Conservation (phyloP, 495 filamentous ascomycete genomes). For the Trichocladium uniseriatum region DNA sequence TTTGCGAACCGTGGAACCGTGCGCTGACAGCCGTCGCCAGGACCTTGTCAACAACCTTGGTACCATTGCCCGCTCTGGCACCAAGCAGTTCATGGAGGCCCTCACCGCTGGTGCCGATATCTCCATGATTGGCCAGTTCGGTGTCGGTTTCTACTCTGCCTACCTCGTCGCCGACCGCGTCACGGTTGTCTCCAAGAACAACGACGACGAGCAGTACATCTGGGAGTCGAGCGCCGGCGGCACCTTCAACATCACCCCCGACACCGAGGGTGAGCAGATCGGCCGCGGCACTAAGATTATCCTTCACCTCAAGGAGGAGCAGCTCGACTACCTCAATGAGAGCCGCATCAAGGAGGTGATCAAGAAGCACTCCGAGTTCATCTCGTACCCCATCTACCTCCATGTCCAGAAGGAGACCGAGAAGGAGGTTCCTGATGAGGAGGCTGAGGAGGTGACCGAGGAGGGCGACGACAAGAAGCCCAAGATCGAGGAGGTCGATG, state of each 20-base stretch:
- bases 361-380: conserved; percentile 99
- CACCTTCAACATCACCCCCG: conserved; percentile 87
- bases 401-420: conserved; percentile 98
- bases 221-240: conserved; percentile 98
- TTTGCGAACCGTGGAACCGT: not conserved
- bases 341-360: conserved; percentile 99
- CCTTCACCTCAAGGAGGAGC: conserved; percentile 98
- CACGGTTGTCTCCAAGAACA: conserved; percentile 93
- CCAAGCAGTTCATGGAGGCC: conserved; percentile 99
- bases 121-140: conserved; percentile 99
- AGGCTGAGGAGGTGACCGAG: conserved; percentile 61
- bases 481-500: conserved; percentile 71
- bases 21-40: conserved; percentile 35
- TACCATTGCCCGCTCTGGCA: conserved; percentile 96
- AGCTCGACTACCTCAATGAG: conserved; percentile 96
- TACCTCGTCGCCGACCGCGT: conserved; percentile 98
- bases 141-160: conserved; percentile 99
- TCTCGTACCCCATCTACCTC: conserved; percentile 99
- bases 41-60: conserved; percentile 99
- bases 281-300: conserved; percentile 96
- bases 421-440: conserved; percentile 96
- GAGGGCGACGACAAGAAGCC: conserved; percentile 72
- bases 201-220: conserved; percentile 99
- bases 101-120: conserved; percentile 97
- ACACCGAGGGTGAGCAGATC: conserved; percentile 82